phyloP scores from a whole-genome alignment of 352 stramenopile species.

The Pythium monospermum region DNA sequence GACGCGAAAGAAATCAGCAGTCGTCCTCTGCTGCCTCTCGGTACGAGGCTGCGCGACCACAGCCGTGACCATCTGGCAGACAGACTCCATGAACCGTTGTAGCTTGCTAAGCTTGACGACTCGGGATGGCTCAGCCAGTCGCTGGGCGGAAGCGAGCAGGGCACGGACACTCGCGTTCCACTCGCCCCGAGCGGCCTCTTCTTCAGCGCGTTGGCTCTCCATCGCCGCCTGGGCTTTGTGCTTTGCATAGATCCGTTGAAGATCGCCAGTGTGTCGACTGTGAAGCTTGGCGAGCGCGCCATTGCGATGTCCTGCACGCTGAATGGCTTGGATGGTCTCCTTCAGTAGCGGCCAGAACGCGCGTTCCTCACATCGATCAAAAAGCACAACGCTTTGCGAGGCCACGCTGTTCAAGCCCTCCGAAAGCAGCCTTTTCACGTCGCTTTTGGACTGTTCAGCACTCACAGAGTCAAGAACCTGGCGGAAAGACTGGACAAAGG shows the following conservation, averaged over 20 bases:
- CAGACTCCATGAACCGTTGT: not conserved
- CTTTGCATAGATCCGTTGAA: not conserved
- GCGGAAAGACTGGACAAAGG: not conserved
- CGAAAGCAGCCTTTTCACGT: not conserved
- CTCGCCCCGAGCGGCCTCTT: too few relatives aligned
- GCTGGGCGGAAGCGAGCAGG: not conserved
- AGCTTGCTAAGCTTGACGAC: not conserved
- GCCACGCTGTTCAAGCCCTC: slow-evolving; percentile 3
- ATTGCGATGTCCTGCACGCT: not conserved
- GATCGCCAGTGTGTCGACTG: slow-evolving; percentile 2
- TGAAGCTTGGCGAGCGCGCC: not conserved
- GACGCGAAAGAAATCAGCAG: not conserved
- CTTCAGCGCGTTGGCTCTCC: too few relatives aligned
- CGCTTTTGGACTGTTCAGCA: not conserved
- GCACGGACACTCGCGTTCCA: not conserved
- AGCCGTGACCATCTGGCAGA: not conserved
- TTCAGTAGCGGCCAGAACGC: not conserved
- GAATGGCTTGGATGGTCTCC: not conserved
- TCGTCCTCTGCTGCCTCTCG: not conserved
- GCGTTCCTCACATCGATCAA: not conserved
- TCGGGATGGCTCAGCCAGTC: not conserved
- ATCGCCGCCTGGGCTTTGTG: too few relatives aligned
- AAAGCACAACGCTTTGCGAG: too few relatives aligned
- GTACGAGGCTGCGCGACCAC: not conserved
- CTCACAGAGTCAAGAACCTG: not conserved